Evolutionary conservation across 345 rosid species (phyloP), one percentile per base, ranked within the genome.

Genomic region (Linum trigynum): DNA sequence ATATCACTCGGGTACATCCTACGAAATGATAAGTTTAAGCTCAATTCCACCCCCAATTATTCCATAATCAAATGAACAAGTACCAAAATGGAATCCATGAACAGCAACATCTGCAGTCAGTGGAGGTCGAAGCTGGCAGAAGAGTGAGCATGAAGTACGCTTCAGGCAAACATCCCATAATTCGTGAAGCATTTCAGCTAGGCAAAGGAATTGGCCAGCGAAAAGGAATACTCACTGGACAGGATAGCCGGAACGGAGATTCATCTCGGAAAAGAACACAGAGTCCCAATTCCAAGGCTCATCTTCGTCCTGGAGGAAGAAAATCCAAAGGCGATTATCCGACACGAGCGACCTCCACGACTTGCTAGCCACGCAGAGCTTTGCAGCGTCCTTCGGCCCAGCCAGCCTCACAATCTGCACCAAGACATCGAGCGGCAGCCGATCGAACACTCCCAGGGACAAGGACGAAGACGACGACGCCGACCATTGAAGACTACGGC

Each of bases 361-460:
- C 74, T 67, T 79, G 68, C 82, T 76, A 1, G 84, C 71, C 7
- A 73, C 58, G 67, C 78, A 73, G 71, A 86, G 74, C 70, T 64
- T 85, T 37, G 78, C 76, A 7, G 89, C 83, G 51, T 80, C 96
- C 71, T 75, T 78, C 1, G 98, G 97, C 38, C 83, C 91, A n/a
- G 84, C 16, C 64, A 83, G 4, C 62, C 66, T 71, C 66, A 92
- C 67, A 55, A 92, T 88, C 69, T 81, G 84, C 57, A 86, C 4
- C 63, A 90, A 23, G 16, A 92, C 76, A 61, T 92, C 98, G 39
- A 57, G 48, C 39, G 97, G 96, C 36, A 92, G 39, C 57, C 69
- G 67, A 68, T 92, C 94, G 63, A 88, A 84, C 37, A 60, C 67
- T 11, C 92, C 96, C 2, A 84, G 69, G 41, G 90, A 83, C 35